These are phyloP conservation scores for Neospora caninum DNA, from an alignment of 169 alveolate genomes.

Conservation along the genomic window DNA sequence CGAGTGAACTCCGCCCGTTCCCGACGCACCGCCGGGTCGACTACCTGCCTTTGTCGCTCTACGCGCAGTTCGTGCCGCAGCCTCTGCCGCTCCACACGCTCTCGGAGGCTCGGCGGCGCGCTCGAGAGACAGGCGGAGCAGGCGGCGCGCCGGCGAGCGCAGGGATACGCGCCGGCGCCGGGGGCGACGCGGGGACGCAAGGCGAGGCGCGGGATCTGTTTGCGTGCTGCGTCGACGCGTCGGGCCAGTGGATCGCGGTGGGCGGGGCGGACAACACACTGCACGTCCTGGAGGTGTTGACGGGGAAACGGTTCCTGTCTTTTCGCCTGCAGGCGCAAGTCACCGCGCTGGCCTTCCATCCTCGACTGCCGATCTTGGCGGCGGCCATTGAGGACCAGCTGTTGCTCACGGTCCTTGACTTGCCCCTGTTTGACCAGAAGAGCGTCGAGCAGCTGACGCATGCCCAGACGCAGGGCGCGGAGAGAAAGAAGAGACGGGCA, in stretches of 20 bases:
- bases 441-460: background rate
- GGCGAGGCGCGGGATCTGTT: background rate
- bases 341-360: conserved; percentile 52
- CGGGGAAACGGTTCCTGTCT: conserved; percentile 30
- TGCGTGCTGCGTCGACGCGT: conserved; percentile 11
- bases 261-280: conserved; percentile 14
- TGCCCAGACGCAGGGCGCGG: background rate
- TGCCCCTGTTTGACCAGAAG: conserved; percentile 26
- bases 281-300: conserved; percentile 31
- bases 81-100: conserved; percentile 12
- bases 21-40: conserved; percentile 64
- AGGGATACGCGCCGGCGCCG: background rate
- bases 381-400: conserved; percentile 58
- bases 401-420: conserved; percentile 30
- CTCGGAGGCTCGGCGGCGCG: background rate
- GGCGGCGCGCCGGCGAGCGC: background rate
- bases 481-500: background rate
- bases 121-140: background rate
- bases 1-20: conserved; percentile 63
- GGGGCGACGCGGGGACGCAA: background rate
- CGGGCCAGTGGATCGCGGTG: conserved; percentile 56
- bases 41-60: conserved; percentile 28
- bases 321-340: conserved; percentile 11
- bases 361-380: conserved; percentile 56
- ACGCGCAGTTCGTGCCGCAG: background rate